phyloP scores from a whole-genome alignment of 371 early-diverging fungal genomes.

The Umbelopsis sp. region DNA sequence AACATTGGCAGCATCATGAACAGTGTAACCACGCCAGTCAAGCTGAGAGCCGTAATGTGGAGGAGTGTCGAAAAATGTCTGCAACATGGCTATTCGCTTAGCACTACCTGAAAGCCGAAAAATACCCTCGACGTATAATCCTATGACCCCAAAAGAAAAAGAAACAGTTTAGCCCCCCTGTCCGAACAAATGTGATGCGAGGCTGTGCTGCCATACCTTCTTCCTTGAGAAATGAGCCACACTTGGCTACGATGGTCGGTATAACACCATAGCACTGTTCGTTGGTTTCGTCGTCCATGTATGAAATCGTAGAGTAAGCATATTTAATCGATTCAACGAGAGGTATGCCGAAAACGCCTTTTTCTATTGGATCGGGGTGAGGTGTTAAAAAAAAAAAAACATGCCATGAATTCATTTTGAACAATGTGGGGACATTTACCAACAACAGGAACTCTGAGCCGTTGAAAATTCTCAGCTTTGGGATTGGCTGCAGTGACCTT shows the following conservation, averaged over 20 bases:
- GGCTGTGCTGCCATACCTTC: slow-evolving; percentile 40
- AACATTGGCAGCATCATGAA: slow-evolving; percentile 70
- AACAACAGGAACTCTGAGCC: slow-evolving; percentile 27
- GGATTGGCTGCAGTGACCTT: slow-evolving; percentile 29
- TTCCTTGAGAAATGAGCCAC: slow-evolving; percentile 59
- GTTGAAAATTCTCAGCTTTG: slow-evolving; percentile 29
- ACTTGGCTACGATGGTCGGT: slow-evolving; percentile 59
- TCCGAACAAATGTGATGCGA: not conserved
- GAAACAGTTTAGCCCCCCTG: not conserved
- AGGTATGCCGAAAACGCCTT: slow-evolving; percentile 44
- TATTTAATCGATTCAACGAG: slow-evolving; percentile 41
- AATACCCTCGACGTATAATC: slow-evolving; percentile 52
- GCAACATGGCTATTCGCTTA: slow-evolving; percentile 61
- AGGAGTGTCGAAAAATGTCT: slow-evolving; percentile 58
- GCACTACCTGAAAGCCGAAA: slow-evolving; percentile 69
- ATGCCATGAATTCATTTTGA: too few relatives aligned
- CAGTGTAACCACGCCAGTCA: slow-evolving; percentile 61
- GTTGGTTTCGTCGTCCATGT: slow-evolving; percentile 31
- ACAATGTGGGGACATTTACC: slow-evolving; percentile 15
- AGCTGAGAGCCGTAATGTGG: slow-evolving; percentile 55
- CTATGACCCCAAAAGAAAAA: slow-evolving; percentile 21
- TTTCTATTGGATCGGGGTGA: slow-evolving; percentile 21
- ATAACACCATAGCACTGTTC: slow-evolving; percentile 45
- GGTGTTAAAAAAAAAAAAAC: too few relatives aligned
- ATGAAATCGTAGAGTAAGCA: slow-evolving; percentile 44